These are phyloP conservation scores for Leccinum fibrillosum DNA, from an alignment of 768 basidiomycete genomes.

Conservation along the genomic window DNA sequence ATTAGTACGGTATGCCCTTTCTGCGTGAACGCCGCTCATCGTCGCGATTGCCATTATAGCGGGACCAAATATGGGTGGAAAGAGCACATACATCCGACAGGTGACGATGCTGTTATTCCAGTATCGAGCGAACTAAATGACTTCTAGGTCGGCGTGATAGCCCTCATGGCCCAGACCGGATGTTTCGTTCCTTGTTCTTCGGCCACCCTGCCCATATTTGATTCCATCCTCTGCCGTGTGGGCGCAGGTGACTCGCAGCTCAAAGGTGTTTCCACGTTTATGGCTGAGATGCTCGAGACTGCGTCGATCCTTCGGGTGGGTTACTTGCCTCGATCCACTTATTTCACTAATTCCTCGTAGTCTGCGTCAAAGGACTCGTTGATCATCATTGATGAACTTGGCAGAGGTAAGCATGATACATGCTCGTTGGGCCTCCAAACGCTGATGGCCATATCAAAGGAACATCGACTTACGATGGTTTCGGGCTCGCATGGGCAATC, in stretches of 20 bases:
- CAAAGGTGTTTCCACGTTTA: slow-evolving; percentile 97
- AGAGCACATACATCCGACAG: slow-evolving; percentile 95
- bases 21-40: background rate
- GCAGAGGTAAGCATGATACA: slow-evolving; percentile 60
- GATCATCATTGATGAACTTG: slow-evolving; percentile 97
- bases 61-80: slow-evolving; percentile 99
- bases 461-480: slow-evolving; percentile 96
- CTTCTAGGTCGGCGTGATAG: slow-evolving; percentile 84
- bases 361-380: slow-evolving; percentile 90
- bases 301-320: slow-evolving; percentile 87
- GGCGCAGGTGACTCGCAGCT: slow-evolving; percentile 97
- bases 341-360: slow-evolving; percentile 36
- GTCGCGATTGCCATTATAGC: slow-evolving; percentile 40
- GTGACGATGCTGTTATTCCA: slow-evolving; percentile 31
- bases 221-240: slow-evolving; percentile 92
- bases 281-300: slow-evolving; percentile 99
- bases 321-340: background rate
- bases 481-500: slow-evolving; percentile 98
- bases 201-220: slow-evolving; percentile 88
- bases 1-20: slow-evolving; percentile 59
- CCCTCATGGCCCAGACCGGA: slow-evolving; percentile 93
- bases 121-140: background rate
- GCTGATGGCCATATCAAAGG: slow-evolving; percentile 41
- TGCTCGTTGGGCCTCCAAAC: background rate
- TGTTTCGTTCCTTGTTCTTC: slow-evolving; percentile 92